phyloP scores from a whole-genome alignment of 2,329 filamentous ascomycete genomes.

The Aspergillus amoenus region DNA sequence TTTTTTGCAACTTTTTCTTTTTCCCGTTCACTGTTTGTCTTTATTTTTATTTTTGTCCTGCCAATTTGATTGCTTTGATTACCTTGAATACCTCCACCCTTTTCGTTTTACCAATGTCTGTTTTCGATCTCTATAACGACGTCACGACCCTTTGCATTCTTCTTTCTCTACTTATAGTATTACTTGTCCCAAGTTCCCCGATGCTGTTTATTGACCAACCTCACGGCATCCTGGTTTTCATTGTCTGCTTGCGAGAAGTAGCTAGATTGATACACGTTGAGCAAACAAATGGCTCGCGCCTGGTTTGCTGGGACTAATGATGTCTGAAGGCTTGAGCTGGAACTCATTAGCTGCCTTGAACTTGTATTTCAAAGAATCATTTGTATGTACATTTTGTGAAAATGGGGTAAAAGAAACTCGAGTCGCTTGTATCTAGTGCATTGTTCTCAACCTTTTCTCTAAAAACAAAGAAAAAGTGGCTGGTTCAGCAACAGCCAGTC shows the following conservation, averaged over 20 bases:
- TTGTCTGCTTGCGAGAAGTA: constrained; percentile 1
- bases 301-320: constrained; percentile 11
- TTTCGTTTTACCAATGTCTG: not conserved
- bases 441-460: too few relatives aligned
- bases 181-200: too few relatives aligned
- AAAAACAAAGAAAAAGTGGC: too few relatives aligned
- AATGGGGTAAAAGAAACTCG: not conserved
- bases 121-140: too few relatives aligned
- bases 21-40: too few relatives aligned
- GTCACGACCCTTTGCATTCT: too few relatives aligned
- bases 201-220: not conserved
- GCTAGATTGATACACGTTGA: constrained; percentile 12
- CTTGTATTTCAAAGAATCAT: not conserved
- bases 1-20: constrained; percentile 16
- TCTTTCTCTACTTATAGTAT: too few relatives aligned
- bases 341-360: constrained; percentile 3
- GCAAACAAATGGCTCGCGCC: constrained; percentile 16
- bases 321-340: constrained; percentile 12
- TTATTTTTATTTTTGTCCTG: not conserved
- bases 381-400: constrained; percentile 7
- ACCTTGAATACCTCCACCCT: not conserved
- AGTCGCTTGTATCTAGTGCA: not conserved
- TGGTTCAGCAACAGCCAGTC: too few relatives aligned
- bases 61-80: too few relatives aligned
- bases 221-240: not conserved